Percentiles rank a stretch among this genome's conserved stretches.
Evolutionary conservation across 1,139 yeast genomes (phyloP).

Genomic region (Nakaseomyces sp.): DNA sequence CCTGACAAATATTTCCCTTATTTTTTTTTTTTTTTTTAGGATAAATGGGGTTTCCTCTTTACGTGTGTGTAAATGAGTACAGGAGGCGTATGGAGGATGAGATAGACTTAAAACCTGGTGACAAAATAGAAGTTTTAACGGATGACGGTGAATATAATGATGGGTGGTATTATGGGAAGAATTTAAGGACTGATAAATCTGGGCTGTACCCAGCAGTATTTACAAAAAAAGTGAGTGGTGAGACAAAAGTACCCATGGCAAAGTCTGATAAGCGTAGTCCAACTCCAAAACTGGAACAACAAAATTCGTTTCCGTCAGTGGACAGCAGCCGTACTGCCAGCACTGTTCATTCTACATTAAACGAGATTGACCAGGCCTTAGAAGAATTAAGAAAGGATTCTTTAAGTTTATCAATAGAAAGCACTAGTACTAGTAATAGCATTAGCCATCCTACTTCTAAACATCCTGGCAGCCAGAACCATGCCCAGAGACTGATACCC

Average conservation of each 20-base stretch:
- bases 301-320: neutral
- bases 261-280: constrained; percentile 26
- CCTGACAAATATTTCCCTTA: no score
- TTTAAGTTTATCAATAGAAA: constrained; percentile 1
- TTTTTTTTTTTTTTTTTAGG: neutral
- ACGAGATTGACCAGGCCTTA: constrained; percentile 79
- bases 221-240: constrained; percentile 37
- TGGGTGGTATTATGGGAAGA: constrained; percentile 96
- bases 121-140: constrained; percentile 76
- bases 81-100: constrained; percentile 86
- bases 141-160: constrained; percentile 92
- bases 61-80: constrained; percentile 71
- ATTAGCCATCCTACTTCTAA: neutral
- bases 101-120: constrained; percentile 70
- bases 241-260: neutral
- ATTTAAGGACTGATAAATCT: constrained; percentile 56
- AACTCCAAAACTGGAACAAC: constrained; percentile 7
- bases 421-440: neutral
- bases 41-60: constrained; percentile 16
- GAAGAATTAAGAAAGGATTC: constrained; percentile 50
- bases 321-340: constrained; percentile 9
- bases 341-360: constrained; percentile 52
- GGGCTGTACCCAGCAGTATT: constrained; percentile 89
- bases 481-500: neutral
- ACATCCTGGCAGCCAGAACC: neutral